Evolutionary conservation across 805 yeast species (phyloP).

Genomic region (Blastobotrys muscicola): DNA sequence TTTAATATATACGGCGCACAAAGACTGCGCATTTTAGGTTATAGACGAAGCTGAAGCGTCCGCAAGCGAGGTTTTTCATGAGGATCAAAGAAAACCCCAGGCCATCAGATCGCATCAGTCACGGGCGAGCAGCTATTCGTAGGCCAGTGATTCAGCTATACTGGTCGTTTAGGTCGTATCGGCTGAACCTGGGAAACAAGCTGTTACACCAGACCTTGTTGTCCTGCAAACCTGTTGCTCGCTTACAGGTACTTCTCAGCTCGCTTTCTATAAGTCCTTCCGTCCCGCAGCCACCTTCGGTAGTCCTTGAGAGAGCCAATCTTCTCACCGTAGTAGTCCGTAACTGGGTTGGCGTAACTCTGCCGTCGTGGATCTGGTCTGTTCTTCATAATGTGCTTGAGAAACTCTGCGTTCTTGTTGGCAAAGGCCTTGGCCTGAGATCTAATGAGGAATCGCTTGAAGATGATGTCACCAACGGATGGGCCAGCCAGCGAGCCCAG

Average conservation of each 20-base stretch:
- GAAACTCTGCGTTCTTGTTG: conserved; percentile 60
- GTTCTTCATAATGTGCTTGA: conserved; percentile 62
- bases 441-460: conserved; percentile 32
- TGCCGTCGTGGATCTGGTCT: conserved; percentile 91
- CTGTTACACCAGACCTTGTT: too few species aligned
- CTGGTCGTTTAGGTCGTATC: too few species aligned
- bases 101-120: too few species aligned
- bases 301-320: conserved; percentile 79
- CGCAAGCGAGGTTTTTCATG: too few species aligned
- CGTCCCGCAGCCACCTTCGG: conserved; percentile 93
- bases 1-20: too few species aligned
- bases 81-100: too few species aligned
- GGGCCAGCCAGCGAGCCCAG: conserved; percentile 83
- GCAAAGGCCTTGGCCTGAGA: conserved; percentile 20
- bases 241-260: conserved; percentile 24
- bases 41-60: too few species aligned
- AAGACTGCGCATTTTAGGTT: too few species aligned
- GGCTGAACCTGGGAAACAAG: too few species aligned
- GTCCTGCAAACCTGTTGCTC: background rate
- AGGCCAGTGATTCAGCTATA: too few species aligned
- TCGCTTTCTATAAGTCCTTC: conserved; percentile 63
- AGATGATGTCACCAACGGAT: conserved; percentile 58
- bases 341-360: conserved; percentile 87
- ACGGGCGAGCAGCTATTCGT: too few species aligned
- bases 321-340: conserved; percentile 97